Evolutionary conservation across 495 filamentous ascomycete species (phyloP).

Genomic region (Neurospora sp.): DNA sequence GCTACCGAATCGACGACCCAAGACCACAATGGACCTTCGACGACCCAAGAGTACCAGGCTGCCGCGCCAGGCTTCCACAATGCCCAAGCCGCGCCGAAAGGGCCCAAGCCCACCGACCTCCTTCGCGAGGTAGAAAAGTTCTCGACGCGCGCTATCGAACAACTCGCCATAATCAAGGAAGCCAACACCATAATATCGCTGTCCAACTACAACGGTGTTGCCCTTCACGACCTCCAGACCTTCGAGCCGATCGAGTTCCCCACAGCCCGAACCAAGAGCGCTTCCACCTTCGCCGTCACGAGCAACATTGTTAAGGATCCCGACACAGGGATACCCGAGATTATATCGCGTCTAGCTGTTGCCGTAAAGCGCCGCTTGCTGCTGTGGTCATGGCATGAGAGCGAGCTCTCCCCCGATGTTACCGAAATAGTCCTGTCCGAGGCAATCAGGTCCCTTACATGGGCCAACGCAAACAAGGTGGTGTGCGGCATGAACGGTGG

Average conservation of each 20-base stretch:
- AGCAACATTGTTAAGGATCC: conserved; percentile 89
- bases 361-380: conserved; percentile 83
- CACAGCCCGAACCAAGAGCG: conserved; percentile 63
- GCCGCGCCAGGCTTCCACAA: conserved; percentile 13
- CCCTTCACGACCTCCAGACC: conserved; percentile 76
- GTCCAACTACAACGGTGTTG: conserved; percentile 68
- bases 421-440: conserved; percentile 70
- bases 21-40: background rate
- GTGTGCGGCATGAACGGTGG: conserved; percentile 81
- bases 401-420: conserved; percentile 66
- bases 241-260: conserved; percentile 68
- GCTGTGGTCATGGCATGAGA: conserved; percentile 92
- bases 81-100: conserved; percentile 7
- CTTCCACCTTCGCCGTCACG: conserved; percentile 83
- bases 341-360: conserved; percentile 82
- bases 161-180: conserved; percentile 91
- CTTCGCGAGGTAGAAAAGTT: conserved; percentile 90
- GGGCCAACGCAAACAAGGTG: conserved; percentile 75
- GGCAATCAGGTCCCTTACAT: conserved; percentile 72
- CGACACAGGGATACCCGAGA: conserved; percentile 74
- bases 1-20: background rate
- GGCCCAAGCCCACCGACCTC: conserved; percentile 62
- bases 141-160: conserved; percentile 75
- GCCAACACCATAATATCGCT: conserved; percentile 82
- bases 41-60: background rate